Base-by-base conservation (phyloP, 371 early-diverging fungal genomes). In the Smittium mucronatum region DNA sequence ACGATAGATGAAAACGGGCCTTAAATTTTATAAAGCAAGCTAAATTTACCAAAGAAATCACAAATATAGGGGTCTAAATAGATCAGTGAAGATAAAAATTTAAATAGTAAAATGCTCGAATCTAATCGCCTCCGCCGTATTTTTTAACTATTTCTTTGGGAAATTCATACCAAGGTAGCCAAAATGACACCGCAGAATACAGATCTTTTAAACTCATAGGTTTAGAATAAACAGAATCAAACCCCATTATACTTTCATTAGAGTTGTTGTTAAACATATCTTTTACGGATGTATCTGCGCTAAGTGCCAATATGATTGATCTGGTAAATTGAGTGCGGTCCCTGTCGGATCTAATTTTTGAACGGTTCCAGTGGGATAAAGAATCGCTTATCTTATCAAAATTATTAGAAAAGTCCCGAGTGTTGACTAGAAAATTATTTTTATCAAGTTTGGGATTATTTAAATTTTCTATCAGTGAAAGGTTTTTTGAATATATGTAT, bases 131-230 rank as follows among this genome's bases (percentile, higher is more conserved):
- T 47, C 21, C 47, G n/a, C 15, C 5, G n/a, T 31, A 36, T 34
- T 65, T 65, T n/a, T 65, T 34, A 21, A 36, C 17, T 32, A 65
- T 34, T 34, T 21, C 17, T 34, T 65, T n/a, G n/a, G 65, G 65
- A 33, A 65, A 65, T n/a, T 65, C 30, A 65, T 34, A 65, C 65
- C 65, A 65, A 11, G 65, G 65, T 11, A 65, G 36, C 65, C 65
- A 65, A 31, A 25, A 25, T 34, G 34, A 36, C n/a, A 65, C 34
- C 15, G 65, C 34, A 33, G 34, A 32, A n/a, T 31, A 65, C 65
- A 65, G 34, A 32, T 65, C 65, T 33, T 65, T 65, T n/a, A 65
- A 34, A n/a, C 36, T 65, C n/a, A 65, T 65, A n/a, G 65, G 65
- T n/a, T 65, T 65, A 2, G 36, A 36, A n/a, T 34, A 34, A 32